Conservation (phyloP, 2,329 filamentous ascomycete genomes). For the Diaporthe ilicicola region DNA sequence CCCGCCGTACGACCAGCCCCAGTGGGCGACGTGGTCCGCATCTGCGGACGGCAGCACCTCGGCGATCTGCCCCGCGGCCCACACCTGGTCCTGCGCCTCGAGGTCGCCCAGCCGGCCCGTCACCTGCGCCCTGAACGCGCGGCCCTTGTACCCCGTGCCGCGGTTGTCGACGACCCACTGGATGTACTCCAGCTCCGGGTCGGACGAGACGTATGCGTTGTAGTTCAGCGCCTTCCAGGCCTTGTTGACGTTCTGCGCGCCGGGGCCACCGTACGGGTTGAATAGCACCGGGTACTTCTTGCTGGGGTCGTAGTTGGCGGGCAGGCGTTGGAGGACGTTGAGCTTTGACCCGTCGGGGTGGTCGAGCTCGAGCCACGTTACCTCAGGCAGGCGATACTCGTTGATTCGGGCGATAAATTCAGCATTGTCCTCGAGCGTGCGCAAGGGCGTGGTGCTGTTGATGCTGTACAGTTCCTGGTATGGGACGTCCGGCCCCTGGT, state of each 20-base stretch:
- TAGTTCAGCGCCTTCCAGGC: slow-evolving; percentile 63
- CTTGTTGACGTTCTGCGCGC: slow-evolving; percentile 69
- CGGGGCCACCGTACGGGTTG: slow-evolving; percentile 74
- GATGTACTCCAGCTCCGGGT: slow-evolving; percentile 73
- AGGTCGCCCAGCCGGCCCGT: slow-evolving; percentile 67
- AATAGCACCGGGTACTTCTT: slow-evolving; percentile 75
- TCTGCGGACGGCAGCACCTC: slow-evolving; percentile 63
- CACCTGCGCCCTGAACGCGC: slow-evolving; percentile 67
- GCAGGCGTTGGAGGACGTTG: slow-evolving; percentile 72
- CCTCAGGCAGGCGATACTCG: slow-evolving; percentile 69
- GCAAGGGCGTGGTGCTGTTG: slow-evolving; percentile 61
- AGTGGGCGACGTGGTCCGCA: slow-evolving; percentile 68
- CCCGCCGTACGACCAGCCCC: slow-evolving; percentile 75
- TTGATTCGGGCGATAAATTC: slow-evolving; percentile 62
- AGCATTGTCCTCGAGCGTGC: slow-evolving; percentile 69
- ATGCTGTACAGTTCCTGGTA: slow-evolving; percentile 73
- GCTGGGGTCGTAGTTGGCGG: slow-evolving; percentile 67
- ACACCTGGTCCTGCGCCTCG: slow-evolving; percentile 73
- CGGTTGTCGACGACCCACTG: slow-evolving; percentile 75
- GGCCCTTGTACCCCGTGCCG: slow-evolving; percentile 71
- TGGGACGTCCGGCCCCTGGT: slow-evolving; percentile 72
- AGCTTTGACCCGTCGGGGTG: slow-evolving; percentile 69
- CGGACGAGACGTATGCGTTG: slow-evolving; percentile 71
- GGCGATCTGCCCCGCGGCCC: slow-evolving; percentile 66
- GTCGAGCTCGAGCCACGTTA: slow-evolving; percentile 69